These are phyloP conservation scores for Gracilariopsis chorda DNA, from an alignment of 23 red algal species.

Conservation along the genomic window DNA sequence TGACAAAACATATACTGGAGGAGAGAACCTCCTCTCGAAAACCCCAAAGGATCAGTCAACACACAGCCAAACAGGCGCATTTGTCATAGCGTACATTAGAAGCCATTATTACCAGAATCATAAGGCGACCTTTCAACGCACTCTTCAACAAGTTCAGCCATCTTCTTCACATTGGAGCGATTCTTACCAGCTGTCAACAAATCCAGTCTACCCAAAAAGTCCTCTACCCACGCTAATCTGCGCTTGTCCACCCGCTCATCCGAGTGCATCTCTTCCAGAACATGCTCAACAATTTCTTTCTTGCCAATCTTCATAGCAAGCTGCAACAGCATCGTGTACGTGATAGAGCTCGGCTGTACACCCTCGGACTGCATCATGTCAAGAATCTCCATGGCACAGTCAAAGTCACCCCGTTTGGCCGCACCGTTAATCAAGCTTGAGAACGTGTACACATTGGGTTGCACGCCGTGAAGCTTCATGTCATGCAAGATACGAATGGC, in stretches of 20 bases:
- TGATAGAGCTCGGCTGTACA: slow-evolving; percentile 36
- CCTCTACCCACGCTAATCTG: background rate
- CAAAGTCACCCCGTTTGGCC: slow-evolving; percentile 26
- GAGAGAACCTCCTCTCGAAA: too few species aligned
- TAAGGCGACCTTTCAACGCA: background rate
- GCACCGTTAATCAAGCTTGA: slow-evolving; percentile 62
- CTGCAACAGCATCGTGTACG: slow-evolving; percentile 58
- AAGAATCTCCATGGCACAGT: slow-evolving; percentile 27
- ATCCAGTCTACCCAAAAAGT: background rate
- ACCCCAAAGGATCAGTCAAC: too few species aligned
- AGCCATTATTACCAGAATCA: too few species aligned
- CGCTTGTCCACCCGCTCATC: background rate
- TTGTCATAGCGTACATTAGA: too few species aligned
- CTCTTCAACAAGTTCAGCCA: background rate
- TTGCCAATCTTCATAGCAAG: background rate
- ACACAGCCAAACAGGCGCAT: too few species aligned
- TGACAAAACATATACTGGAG: too few species aligned
- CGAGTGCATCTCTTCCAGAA: background rate
- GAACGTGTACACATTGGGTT: slow-evolving; percentile 84
- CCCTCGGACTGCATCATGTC: slow-evolving; percentile 33
- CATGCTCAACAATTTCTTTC: background rate
- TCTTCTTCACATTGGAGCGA: background rate
- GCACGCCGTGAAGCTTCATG: slow-evolving; percentile 21
- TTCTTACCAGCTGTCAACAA: background rate
- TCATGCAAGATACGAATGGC: slow-evolving; percentile 21